Conservation (phyloP, 345 rosid species). For the Lenwebbia sp. region DNA sequence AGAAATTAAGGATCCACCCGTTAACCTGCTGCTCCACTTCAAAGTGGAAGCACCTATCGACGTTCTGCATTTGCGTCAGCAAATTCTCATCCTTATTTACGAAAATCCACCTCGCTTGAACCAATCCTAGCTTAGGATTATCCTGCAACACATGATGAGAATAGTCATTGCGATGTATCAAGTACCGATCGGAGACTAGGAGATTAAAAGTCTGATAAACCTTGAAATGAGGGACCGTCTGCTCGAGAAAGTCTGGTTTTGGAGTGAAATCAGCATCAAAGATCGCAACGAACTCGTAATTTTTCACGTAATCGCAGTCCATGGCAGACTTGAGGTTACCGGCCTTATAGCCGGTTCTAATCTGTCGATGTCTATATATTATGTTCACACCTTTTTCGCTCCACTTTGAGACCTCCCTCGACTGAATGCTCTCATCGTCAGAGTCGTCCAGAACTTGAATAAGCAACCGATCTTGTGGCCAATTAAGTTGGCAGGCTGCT, state of each 20-base stretch:
- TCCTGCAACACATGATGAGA: slow-evolving; percentile 1
- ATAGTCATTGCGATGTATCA: neutral
- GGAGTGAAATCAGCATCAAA: slow-evolving; percentile 14
- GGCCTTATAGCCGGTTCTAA: slow-evolving; percentile 14
- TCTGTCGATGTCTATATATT: slow-evolving; percentile 7
- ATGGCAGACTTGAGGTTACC: slow-evolving; percentile 18
- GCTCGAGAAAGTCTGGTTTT: slow-evolving; percentile 11
- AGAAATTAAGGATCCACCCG: slow-evolving; percentile 6
- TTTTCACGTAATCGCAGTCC: slow-evolving; percentile 1
- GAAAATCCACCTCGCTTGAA: slow-evolving; percentile 10
- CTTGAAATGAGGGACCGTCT: slow-evolving; percentile 12
- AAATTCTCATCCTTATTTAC: slow-evolving; percentile 9
- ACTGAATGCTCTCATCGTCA: slow-evolving; percentile 1
- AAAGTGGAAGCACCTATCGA: slow-evolving; percentile 14
- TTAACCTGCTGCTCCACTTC: slow-evolving; percentile 18
- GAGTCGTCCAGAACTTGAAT: slow-evolving; percentile 19
- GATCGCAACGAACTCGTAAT: slow-evolving; percentile 8
- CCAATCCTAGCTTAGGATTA: slow-evolving; percentile 10
- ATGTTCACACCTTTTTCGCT: slow-evolving; percentile 3
- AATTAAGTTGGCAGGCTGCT: slow-evolving; percentile 10
- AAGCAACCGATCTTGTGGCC: slow-evolving; percentile 11
- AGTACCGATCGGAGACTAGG: neutral
- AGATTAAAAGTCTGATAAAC: neutral
- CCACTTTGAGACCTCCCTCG: slow-evolving; percentile 9
- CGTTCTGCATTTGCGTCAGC: slow-evolving; percentile 6